A percentile compares a stretch with the other conserved stretches of the same genome.
Evolutionary conservation across 257 asterid genomes (phyloP).

Genomic region (Echites panduratus): DNA sequence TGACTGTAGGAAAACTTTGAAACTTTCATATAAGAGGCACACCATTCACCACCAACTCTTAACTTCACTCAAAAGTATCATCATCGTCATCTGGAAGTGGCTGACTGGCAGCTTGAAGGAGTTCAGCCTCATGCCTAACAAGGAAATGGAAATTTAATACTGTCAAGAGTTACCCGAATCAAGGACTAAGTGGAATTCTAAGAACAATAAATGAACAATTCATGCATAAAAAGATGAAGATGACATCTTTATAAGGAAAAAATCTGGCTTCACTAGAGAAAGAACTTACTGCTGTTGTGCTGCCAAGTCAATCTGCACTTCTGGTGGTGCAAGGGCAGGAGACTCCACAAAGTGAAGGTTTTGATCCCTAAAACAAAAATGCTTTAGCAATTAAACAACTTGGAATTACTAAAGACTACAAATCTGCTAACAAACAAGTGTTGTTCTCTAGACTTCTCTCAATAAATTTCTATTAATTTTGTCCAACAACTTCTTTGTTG

Average conservation of each 20-base stretch:
- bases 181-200: not conserved
- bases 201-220: not conserved
- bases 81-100: constrained; percentile 92
- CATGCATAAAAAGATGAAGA: too few species aligned
- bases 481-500: not conserved
- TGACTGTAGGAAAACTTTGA: not conserved
- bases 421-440: not conserved
- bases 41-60: not conserved
- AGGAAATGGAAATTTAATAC: not conserved
- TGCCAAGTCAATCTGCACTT: constrained; percentile 72
- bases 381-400: not conserved
- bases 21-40: not conserved
- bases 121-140: constrained; percentile 68
- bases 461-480: not conserved
- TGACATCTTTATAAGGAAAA: too few species aligned
- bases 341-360: constrained; percentile 82
- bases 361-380: constrained; percentile 35
- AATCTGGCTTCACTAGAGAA: constrained; percentile 1
- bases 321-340: constrained; percentile 91
- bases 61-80: constrained; percentile 51
- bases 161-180: not conserved
- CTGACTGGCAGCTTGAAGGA: constrained; percentile 46
- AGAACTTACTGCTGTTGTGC: constrained; percentile 59
- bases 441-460: not conserved
- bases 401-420: not conserved